These are phyloP conservation scores for Hypoxylon fuscum DNA, from an alignment of 495 filamentous ascomycete genomes.

Conservation along the genomic window DNA sequence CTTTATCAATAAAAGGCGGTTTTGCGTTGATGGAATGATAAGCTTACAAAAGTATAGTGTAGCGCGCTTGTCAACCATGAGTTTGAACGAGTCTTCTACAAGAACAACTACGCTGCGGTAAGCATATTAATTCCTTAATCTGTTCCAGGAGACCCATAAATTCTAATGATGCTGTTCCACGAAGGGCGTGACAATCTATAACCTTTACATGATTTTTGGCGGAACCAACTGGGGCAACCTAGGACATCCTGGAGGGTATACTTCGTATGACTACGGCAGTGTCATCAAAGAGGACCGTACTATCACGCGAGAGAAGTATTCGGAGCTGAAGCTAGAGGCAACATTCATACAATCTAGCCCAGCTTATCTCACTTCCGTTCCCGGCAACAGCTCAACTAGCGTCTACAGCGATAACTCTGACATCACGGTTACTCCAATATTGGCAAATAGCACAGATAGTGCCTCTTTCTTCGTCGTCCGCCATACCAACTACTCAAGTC, in stretches of 20 bases:
- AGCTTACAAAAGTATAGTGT: constrained; percentile 51
- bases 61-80: constrained; percentile 69
- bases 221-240: constrained; percentile 91
- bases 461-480: constrained; percentile 71
- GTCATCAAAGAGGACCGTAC: constrained; percentile 71
- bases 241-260: constrained; percentile 76
- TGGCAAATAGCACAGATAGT: constrained; percentile 54
- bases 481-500: constrained; percentile 68
- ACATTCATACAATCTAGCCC: constrained; percentile 77
- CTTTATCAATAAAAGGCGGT: no score
- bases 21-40: no score
- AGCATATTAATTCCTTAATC: constrained; percentile 49
- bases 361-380: constrained; percentile 68
- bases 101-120: constrained; percentile 75
- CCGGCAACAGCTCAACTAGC: constrained; percentile 46
- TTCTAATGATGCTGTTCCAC: constrained; percentile 21
- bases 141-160: background rate
- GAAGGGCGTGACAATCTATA: constrained; percentile 46
- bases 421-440: constrained; percentile 67
- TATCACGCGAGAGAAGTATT: constrained; percentile 78
- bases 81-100: constrained; percentile 82
- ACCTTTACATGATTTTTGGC: constrained; percentile 64
- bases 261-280: constrained; percentile 77
- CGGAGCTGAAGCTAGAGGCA: constrained; percentile 76
- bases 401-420: constrained; percentile 59